A percentile compares a stretch with the other conserved stretches of the same genome.
Conservation (phyloP, 129 eudicot species). For the Cynara cardunculus region DNA sequence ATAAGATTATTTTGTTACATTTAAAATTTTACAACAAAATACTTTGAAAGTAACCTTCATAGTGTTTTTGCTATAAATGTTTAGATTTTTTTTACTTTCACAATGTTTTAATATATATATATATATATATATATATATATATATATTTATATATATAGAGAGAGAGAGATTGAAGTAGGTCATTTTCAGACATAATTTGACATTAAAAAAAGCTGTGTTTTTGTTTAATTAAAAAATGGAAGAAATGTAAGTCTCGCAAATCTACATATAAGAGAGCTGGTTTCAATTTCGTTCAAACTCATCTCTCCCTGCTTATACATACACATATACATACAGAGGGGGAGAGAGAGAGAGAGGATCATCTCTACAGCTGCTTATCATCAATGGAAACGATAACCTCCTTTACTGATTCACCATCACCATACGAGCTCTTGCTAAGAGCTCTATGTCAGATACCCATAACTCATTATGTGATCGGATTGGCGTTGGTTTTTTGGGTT, state of each 20-base stretch:
- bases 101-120: too few species aligned
- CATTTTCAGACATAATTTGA: neutral
- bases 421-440: constrained; percentile 54
- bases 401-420: constrained; percentile 23
- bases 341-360: neutral
- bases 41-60: too few species aligned
- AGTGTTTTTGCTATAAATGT: too few species aligned
- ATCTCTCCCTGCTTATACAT: neutral
- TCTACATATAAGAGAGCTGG: neutral
- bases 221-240: neutral
- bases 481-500: constrained; percentile 5
- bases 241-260: neutral
- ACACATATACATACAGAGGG: neutral
- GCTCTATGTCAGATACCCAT: constrained; percentile 59
- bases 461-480: constrained; percentile 52
- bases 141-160: too few species aligned
- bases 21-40: too few species aligned
- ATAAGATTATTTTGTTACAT: too few species aligned
- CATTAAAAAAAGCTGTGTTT: neutral
- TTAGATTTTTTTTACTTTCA: too few species aligned
- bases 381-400: constrained; percentile 26
- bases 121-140: too few species aligned
- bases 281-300: neutral
- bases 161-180: too few species aligned
- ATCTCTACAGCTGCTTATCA: too few species aligned